Conservation (phyloP, 2,329 filamentous ascomycete species). For the Nannizziopsis barbatae region DNA sequence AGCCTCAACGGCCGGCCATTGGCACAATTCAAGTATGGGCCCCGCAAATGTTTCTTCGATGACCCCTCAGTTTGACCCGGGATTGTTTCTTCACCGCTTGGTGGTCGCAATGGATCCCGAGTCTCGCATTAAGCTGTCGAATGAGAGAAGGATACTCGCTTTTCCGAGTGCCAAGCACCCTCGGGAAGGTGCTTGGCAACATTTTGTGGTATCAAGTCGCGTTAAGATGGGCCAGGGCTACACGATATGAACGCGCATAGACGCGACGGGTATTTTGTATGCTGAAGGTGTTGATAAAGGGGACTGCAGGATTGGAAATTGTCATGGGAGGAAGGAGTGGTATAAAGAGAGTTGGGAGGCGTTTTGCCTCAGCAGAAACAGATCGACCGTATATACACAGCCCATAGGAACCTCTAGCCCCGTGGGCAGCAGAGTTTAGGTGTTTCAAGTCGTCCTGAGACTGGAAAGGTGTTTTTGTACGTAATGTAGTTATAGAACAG, state of each 20-base stretch:
- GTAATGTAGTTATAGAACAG: too few species aligned
- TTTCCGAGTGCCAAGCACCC: background rate
- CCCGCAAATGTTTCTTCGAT: slow-evolving; percentile 5
- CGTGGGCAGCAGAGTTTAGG: too few species aligned
- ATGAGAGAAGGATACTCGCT: slow-evolving; percentile 2
- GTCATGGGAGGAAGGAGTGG: too few species aligned
- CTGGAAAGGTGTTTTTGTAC: too few species aligned
- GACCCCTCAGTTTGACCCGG: background rate
- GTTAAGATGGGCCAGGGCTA: background rate
- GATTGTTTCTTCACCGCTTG: slow-evolving; percentile 6
- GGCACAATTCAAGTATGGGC: background rate
- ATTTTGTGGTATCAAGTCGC: background rate
- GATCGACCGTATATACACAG: too few species aligned
- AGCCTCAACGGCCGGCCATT: background rate
- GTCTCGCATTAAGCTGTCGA: slow-evolving; percentile 1
- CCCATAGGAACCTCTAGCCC: too few species aligned
- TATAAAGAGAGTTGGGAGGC: too few species aligned
- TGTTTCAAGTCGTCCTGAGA: too few species aligned
- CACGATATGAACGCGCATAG: slow-evolving; percentile 4
- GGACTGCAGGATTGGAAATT: too few species aligned
- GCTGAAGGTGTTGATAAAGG: too few species aligned
- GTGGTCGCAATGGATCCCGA: slow-evolving; percentile 3
- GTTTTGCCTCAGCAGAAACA: too few species aligned
- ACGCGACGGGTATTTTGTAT: slow-evolving; percentile 1
- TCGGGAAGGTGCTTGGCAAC: background rate